A percentile compares a stretch with the other conserved stretches of the same genome.
Evolutionary conservation across 805 yeast species (phyloP).

Genomic region (Yarrowia hollandica): DNA sequence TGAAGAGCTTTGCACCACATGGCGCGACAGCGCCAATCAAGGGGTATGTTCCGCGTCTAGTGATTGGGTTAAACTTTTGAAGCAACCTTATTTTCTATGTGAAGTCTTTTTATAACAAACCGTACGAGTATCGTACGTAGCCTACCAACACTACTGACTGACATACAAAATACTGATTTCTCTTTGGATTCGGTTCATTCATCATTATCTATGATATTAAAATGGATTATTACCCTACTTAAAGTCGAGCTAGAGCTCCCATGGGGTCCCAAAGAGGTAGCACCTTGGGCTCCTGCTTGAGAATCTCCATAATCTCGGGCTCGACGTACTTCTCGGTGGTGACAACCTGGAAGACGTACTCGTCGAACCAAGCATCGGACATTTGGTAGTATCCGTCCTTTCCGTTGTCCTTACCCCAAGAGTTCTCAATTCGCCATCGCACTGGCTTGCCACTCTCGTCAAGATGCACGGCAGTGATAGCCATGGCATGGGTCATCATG

Average conservation of each 20-base stretch:
- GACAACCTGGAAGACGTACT: slow-evolving; percentile 72
- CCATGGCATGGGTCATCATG: slow-evolving; percentile 89
- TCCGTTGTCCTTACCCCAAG: slow-evolving; percentile 73
- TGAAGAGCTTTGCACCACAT: neutral
- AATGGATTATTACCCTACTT: neutral
- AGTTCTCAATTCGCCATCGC: slow-evolving; percentile 73
- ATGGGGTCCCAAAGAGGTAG: slow-evolving; percentile 78
- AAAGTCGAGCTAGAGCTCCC: slow-evolving; percentile 62
- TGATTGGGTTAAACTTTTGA: slow-evolving; percentile 3
- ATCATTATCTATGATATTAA: neutral
- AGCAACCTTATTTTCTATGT: too few species aligned
- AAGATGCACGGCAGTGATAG: slow-evolving; percentile 75
- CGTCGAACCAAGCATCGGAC: slow-evolving; percentile 73
- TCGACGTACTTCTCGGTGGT: slow-evolving; percentile 53
- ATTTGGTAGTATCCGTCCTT: slow-evolving; percentile 66
- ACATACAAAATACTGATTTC: too few species aligned
- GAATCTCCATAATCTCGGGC: slow-evolving; percentile 45
- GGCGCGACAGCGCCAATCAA: slow-evolving; percentile 16
- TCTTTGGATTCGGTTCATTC: neutral
- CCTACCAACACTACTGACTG: too few species aligned
- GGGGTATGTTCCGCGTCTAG: slow-evolving; percentile 5
- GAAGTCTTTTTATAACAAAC: neutral
- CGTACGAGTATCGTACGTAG: too few species aligned
- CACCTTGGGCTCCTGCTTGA: slow-evolving; percentile 52
- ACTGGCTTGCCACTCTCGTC: slow-evolving; percentile 61